These are phyloP conservation scores for Fraxinus sp. DNA, from an alignment of 305 asterid species.

Conservation along the genomic window DNA sequence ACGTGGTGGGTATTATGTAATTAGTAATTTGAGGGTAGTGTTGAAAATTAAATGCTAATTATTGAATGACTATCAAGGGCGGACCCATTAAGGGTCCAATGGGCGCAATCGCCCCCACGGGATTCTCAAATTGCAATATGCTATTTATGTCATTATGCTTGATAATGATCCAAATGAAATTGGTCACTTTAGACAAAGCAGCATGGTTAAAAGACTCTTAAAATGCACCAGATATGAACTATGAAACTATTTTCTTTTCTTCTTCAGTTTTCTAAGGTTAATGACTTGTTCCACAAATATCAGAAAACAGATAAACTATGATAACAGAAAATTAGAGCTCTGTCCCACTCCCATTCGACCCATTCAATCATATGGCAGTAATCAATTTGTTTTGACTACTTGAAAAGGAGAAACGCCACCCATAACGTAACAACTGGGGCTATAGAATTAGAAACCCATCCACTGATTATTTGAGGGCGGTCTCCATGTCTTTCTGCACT, in stretches of 20 bases:
- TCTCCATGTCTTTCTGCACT: conserved; percentile 45
- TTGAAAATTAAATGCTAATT: not conserved
- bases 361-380: not conserved
- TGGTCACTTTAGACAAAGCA: not conserved
- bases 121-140: no score
- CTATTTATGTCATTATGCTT: no score
- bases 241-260: not conserved
- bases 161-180: no score
- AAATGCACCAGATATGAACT: not conserved
- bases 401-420: not conserved
- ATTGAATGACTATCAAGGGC: not conserved
- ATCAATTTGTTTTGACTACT: not conserved
- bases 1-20: not conserved
- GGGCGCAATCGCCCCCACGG: no score
- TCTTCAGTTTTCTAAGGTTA: not conserved
- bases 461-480: conserved; percentile 17
- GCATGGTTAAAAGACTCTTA: not conserved
- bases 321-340: not conserved
- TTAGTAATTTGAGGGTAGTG: not conserved
- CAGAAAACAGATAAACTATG: not conserved
- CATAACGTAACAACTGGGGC: not conserved
- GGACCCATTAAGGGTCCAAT: no score
- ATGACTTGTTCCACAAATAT: not conserved
- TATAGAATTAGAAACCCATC: not conserved
- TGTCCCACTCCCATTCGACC: not conserved